phyloP scores from a whole-genome alignment of 139 green algal species.

The Asterochloris erici region DNA sequence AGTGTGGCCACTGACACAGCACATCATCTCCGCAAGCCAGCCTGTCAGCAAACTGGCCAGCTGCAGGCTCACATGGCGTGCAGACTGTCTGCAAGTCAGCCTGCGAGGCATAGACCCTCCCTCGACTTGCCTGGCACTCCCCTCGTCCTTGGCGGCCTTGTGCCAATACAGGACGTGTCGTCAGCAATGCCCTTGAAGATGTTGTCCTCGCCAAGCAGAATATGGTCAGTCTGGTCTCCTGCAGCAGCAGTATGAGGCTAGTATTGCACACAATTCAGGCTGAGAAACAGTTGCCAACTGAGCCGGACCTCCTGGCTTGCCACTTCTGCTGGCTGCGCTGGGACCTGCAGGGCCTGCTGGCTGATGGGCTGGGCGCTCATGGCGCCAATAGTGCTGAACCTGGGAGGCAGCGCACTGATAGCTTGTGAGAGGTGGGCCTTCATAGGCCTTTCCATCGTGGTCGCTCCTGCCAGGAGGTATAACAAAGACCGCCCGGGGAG shows the following conservation, averaged over 20 bases:
- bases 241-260: too few species aligned
- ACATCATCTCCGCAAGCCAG: too few species aligned
- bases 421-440: not conserved
- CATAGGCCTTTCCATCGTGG: constrained; percentile 3
- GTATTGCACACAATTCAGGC: too few species aligned
- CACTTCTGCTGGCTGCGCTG: too few species aligned
- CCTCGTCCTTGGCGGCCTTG: not conserved
- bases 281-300: too few species aligned
- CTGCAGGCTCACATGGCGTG: too few species aligned
- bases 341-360: too few species aligned
- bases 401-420: not conserved
- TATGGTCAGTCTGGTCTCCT: constrained; percentile 14
- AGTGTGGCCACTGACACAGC: too few species aligned
- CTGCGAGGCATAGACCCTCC: not conserved
- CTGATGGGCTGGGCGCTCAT: too few species aligned
- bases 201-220: constrained; percentile 5
- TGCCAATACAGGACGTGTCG: not conserved
- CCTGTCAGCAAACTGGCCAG: too few species aligned
- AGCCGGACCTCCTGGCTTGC: too few species aligned
- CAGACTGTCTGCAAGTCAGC: not conserved
- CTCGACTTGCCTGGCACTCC: constrained; percentile 6
- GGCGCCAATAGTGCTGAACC: not conserved
- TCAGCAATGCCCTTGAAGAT: not conserved
- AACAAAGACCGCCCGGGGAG: constrained; percentile 2
- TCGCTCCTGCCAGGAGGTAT: constrained; percentile 11